Base-by-base conservation (phyloP, 129 eudicot genomes). In the Helianthus tuberosus region DNA sequence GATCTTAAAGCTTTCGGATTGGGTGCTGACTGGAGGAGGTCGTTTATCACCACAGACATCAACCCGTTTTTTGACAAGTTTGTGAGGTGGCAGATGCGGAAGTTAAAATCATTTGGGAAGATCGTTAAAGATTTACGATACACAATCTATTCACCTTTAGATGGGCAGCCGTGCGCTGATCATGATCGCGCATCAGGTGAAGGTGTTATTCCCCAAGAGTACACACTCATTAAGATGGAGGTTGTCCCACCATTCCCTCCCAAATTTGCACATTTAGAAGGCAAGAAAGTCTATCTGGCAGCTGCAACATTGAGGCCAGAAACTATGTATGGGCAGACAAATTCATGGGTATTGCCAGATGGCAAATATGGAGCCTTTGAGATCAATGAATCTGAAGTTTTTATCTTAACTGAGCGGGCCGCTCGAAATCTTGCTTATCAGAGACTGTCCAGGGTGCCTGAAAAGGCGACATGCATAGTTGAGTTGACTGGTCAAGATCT, bases 131-230 rank as follows among this genome's bases (percentile, higher is more conserved):
- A 89, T 77, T 64, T 86, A 74, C 81, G 97, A 60, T 91, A 91
- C 79, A 69, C 96, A 6, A 76, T 89, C 13, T 91, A 79, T 64
- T 91, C 97, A 3, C 97, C 97, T 6, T 57, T 86, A 63, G 97
- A 91, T 75, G 96, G 97, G 47, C 97, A 89, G 72, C 96, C 96
- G 3, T 91, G 97, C 75, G 97, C 97, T 13, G 97, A 91, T 77
- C 97, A 91, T 67, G 97, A 91, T 49, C 88, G 97, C 17, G 96
- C 97, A 62, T 91, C 97, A 8, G 97, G 97, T 5, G 97, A 91
- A 79, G 97, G 97, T 65, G 97, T 91, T 63, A 85, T 82, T 58
- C 97, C 97, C 4, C 97, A 91, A 65, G 97, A 91, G 75, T 91
- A 91, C 68, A 91, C 93, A 12, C 87, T 91, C 7, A 89, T 91